Percentiles rank a stretch among this genome's conserved stretches.
phyloP scores from a whole-genome alignment of 768 basidiomycete species.

The Mycena epipterygia region DNA sequence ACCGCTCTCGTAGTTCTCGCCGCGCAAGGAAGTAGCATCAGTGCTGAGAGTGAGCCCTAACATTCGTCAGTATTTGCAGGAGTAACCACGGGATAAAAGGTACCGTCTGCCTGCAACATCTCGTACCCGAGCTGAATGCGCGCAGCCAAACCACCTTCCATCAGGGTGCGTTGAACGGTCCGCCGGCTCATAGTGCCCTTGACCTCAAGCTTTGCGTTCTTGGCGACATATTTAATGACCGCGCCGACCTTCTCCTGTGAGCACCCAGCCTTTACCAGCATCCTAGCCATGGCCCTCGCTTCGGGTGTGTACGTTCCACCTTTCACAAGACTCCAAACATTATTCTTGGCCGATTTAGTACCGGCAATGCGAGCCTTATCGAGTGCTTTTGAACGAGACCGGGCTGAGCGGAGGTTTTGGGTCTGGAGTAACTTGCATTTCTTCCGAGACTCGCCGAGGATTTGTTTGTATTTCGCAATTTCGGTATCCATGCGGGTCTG shows the following conservation, averaged over 20 bases:
- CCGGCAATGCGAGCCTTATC: neutral
- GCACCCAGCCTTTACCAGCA: neutral
- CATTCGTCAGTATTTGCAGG: neutral
- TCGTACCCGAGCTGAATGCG: conserved; percentile 32
- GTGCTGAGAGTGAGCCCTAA: neutral
- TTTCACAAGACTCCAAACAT: neutral
- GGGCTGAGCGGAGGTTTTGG: neutral
- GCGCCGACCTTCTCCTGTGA: neutral
- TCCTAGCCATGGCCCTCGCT: neutral
- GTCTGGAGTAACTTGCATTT: neutral
- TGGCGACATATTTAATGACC: neutral
- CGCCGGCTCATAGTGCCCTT: conserved; percentile 20
- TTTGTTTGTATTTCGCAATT: neutral
- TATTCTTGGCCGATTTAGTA: neutral
- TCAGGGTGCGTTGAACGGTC: conserved; percentile 15
- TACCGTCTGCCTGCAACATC: conserved; percentile 17
- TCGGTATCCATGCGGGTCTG: neutral
- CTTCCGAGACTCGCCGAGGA: neutral
- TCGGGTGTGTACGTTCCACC: neutral
- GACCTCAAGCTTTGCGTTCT: neutral
- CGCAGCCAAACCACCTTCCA: conserved; percentile 34
- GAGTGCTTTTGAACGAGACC: neutral
- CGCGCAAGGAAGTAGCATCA: neutral
- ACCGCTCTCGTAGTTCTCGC: conserved; percentile 3
- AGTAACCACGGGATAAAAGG: neutral